Percentiles rank a stretch among this genome's conserved stretches.
phyloP scores from a whole-genome alignment of 352 stramenopile species.

The Globisporangium mamillatum region DNA sequence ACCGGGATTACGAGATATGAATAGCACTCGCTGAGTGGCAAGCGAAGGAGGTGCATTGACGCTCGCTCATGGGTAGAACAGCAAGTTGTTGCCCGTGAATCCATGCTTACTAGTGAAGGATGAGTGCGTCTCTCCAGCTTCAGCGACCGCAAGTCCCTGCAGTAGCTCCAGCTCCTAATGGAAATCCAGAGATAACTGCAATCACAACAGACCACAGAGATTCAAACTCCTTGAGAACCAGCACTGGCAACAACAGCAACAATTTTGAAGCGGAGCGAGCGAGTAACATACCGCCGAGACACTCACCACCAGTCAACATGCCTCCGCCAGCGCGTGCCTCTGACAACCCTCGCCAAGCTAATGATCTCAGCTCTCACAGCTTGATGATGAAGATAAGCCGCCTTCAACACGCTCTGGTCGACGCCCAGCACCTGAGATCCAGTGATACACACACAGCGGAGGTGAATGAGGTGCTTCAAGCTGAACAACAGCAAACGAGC shows the following conservation, averaged over 20 bases:
- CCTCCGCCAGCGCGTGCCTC: neutral
- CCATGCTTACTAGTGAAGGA: neutral
- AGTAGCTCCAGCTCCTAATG: neutral
- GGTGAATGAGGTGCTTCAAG: neutral
- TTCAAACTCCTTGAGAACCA: no score
- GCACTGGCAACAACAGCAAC: neutral
- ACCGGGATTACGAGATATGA: neutral
- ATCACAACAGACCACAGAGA: neutral
- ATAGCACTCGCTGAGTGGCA: neutral
- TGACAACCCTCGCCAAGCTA: neutral
- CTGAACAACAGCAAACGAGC: neutral
- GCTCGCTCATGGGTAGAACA: neutral
- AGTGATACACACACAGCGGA: neutral
- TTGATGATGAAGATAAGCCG: conserved; percentile 18
- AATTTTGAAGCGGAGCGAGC: neutral
- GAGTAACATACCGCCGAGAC: neutral
- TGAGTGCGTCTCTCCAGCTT: neutral
- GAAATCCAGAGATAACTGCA: neutral
- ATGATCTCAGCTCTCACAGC: neutral
- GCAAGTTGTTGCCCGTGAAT: neutral
- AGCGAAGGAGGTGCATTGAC: neutral
- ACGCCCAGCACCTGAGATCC: conserved; percentile 11
- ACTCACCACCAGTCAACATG: neutral
- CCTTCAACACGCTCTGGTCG: conserved; percentile 20
- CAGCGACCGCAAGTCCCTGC: neutral